Evolutionary conservation across 257 asterid genomes (phyloP), one percentile per base, ranked within the genome.

Genomic region (Nicotiana noctiflora): DNA sequence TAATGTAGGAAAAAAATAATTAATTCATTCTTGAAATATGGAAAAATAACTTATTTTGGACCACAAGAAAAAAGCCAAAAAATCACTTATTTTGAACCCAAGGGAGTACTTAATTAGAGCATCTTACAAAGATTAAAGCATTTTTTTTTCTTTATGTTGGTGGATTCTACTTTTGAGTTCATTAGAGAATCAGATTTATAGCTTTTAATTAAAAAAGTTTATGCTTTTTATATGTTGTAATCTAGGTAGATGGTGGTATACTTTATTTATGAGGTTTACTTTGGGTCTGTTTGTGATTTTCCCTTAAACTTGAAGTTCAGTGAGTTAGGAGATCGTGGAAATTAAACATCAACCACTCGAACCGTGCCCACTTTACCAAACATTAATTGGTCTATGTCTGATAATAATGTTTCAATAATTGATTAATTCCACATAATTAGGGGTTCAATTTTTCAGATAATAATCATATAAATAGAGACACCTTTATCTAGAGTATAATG

Each of bases 101-200:
- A n/a, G n/a, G n/a, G n/a, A n/a, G 44, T 49, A 14, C 18, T 60
- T 64, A 46, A 79, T 34, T 34, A 61, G 57, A 74, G 81, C 78
- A 83, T 75, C 70, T 51, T 83, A n/a, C 18, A 7, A 72, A 46
- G 25, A 72, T 3, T 13, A n/a, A 12, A 37, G 3, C 31, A 14
- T 15, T 13, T 13, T 2, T 25, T 65, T 18, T 5, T 3, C 51
- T 51, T 27, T 25, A 52, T 17, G 76, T 7, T 59, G 70, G 79
- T 51, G 80, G 81, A 75, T 37, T 55, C 77, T 51, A 75, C 61
- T 52, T 83, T 68, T 63, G 62, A 34, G 55, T 63, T 76, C 19
- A 37, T 65, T 8, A 10, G 19, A 19, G 62, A 83, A 74, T 74
- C 77, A 13, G 21, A 66, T 19, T 6, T 27, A 27, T 25, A 64